Evolutionary conservation across 2,329 filamentous ascomycete species (phyloP).

Genomic region (Dichotomopilus funicola): DNA sequence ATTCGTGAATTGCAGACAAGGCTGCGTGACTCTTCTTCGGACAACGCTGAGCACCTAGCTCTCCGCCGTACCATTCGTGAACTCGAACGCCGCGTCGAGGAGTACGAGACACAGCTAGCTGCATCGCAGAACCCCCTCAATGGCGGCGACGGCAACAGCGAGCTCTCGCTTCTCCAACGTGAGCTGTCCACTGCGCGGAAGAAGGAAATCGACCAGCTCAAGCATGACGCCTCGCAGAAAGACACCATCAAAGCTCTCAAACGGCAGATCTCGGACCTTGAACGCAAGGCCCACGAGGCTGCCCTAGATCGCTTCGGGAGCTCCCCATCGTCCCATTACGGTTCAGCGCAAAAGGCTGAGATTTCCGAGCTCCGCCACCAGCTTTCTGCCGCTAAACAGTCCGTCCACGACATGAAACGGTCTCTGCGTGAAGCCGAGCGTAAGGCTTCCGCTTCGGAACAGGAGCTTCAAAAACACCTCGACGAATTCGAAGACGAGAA

Average conservation of each 20-base stretch:
- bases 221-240: constrained; percentile 60
- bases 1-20: constrained; percentile 45
- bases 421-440: constrained; percentile 47
- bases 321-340: constrained; percentile 42
- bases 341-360: constrained; percentile 51
- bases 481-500: constrained; percentile 54
- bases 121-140: constrained; percentile 30
- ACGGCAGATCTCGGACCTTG: constrained; percentile 58
- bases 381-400: constrained; percentile 53
- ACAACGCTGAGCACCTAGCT: constrained; percentile 48
- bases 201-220: constrained; percentile 57
- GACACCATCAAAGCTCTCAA: constrained; percentile 57
- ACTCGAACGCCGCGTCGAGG: constrained; percentile 55
- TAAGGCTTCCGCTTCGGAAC: constrained; percentile 34
- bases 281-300: constrained; percentile 60
- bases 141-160: constrained; percentile 40
- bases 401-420: constrained; percentile 48
- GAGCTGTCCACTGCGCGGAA: constrained; percentile 59
- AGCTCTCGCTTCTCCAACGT: constrained; percentile 55
- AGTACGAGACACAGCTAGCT: constrained; percentile 43
- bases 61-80: constrained; percentile 58
- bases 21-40: constrained; percentile 40
- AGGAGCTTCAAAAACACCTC: constrained; percentile 49
- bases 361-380: constrained; percentile 53
- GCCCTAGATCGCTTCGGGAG: constrained; percentile 45